Conservation (phyloP, 1,284 basidiomycete species). For the Apiotrichum sp. region DNA sequence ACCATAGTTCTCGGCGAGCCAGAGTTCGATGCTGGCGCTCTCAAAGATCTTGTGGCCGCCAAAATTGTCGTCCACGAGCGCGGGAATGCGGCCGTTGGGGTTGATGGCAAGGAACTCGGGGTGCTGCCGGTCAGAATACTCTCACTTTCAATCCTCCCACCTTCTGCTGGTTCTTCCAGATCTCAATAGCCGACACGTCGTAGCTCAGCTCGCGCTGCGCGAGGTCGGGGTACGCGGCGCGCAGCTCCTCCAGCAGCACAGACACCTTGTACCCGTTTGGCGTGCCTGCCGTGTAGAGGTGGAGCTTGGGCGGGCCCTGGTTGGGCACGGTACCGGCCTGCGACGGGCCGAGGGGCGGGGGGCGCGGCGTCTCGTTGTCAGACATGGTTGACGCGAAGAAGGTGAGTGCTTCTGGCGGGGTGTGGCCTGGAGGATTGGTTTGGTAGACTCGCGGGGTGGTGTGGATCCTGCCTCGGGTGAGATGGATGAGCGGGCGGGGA, state of each 20-base stretch:
- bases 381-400: not conserved
- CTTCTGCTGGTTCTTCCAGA: slow-evolving; percentile 49
- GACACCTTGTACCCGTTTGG: slow-evolving; percentile 61
- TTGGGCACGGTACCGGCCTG: slow-evolving; percentile 12
- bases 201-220: slow-evolving; percentile 52
- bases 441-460: no score
- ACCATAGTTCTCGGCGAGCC: slow-evolving; percentile 58
- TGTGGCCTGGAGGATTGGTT: not conserved
- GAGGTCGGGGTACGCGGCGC: slow-evolving; percentile 52
- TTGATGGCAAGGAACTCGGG: slow-evolving; percentile 60
- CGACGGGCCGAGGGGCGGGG: slow-evolving; percentile 6
- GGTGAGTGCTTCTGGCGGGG: not conserved
- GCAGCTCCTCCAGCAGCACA: slow-evolving; percentile 64
- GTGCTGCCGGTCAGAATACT: slow-evolving; percentile 34
- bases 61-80: slow-evolving; percentile 46
- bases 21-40: slow-evolving; percentile 60
- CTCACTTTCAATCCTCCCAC: slow-evolving; percentile 16
- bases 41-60: slow-evolving; percentile 61
- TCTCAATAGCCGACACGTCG: slow-evolving; percentile 50
- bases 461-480: no score
- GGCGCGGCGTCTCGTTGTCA: not conserved
- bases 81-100: slow-evolving; percentile 61
- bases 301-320: slow-evolving; percentile 43
- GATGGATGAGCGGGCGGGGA: no score
- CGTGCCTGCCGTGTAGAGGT: slow-evolving; percentile 60